These are phyloP conservation scores for Phalaenopsis hybrid DNA, from an alignment of 116 monocot genomes.

Conservation along the genomic window DNA sequence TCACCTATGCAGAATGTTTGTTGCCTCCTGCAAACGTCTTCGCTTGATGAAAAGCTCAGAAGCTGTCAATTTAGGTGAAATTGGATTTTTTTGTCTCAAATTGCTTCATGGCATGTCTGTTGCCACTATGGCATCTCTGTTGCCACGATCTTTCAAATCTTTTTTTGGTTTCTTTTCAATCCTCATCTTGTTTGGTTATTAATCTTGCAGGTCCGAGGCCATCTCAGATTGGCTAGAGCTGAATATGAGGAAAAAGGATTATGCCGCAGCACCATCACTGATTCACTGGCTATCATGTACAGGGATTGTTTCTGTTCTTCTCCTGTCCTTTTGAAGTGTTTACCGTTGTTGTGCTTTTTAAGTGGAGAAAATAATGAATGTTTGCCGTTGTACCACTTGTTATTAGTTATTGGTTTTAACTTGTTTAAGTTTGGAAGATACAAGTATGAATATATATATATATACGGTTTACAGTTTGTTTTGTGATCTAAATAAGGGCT, in stretches of 20 bases:
- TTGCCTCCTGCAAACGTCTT: conserved; percentile 78
- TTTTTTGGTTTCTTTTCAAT: background rate
- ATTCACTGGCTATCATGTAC: conserved; percentile 11
- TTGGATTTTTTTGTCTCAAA: background rate
- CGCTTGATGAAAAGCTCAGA: conserved; percentile 87
- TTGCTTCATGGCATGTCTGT: background rate
- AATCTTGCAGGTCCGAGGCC: conserved; percentile 18
- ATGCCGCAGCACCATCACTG: background rate
- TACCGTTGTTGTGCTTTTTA: background rate
- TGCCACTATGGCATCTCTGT: background rate
- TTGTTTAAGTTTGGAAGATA: conserved; percentile 11
- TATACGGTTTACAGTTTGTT: conserved; percentile 11
- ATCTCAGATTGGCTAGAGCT: conserved; percentile 1
- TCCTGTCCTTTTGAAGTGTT: conserved; percentile 9
- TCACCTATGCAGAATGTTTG: conserved; percentile 69
- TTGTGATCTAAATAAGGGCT: conserved; percentile 17
- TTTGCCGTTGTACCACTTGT: background rate
- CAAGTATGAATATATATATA: background rate
- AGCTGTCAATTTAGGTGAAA: conserved; percentile 60
- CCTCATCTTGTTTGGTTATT: background rate
- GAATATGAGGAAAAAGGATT: background rate
- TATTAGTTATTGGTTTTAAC: conserved; percentile 2
- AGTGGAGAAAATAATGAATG: conserved; percentile 15
- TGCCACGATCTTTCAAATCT: too few relatives aligned
- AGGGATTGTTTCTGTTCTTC: conserved; percentile 19